Conservation (phyloP, 1,139 yeast species). For the Saccharomyces hybrid region DNA sequence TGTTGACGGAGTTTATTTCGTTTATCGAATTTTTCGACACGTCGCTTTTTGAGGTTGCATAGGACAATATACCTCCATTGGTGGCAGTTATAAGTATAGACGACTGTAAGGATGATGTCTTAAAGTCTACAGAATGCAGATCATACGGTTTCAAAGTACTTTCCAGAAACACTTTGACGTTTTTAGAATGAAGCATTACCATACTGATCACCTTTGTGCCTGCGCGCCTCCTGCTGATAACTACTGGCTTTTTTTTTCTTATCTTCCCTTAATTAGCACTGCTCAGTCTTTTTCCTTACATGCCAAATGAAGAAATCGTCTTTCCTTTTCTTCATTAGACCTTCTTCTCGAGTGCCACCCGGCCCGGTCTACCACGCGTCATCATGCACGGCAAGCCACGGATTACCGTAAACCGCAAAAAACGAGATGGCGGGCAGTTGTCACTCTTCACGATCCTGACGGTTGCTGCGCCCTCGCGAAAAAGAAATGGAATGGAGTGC, state of each 20-base stretch:
- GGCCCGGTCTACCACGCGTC: background rate
- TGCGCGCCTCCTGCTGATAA: background rate
- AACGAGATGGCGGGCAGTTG: background rate
- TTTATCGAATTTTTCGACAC: slow-evolving; percentile 3
- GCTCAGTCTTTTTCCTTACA: background rate
- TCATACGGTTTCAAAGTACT: slow-evolving; percentile 11
- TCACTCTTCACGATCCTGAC: background rate
- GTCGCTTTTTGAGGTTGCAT: slow-evolving; percentile 13
- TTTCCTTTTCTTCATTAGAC: background rate
- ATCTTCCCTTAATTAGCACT: background rate
- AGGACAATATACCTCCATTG: slow-evolving; percentile 29
- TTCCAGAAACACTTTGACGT: slow-evolving; percentile 13
- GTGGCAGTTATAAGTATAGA: slow-evolving; percentile 20
- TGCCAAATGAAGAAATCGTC: background rate
- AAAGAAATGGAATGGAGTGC: background rate
- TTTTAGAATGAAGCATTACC: slow-evolving; percentile 17
- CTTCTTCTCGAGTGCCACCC: background rate
- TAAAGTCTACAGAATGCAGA: slow-evolving; percentile 8
- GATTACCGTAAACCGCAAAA: background rate
- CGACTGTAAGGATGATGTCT: slow-evolving; percentile 19
- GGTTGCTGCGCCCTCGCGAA: slow-evolving; percentile 1
- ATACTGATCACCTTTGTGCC: background rate
- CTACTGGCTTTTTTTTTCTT: background rate
- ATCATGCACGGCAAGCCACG: background rate
- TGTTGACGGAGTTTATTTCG: slow-evolving; percentile 17